A percentile compares a stretch with the other conserved stretches of the same genome.
phyloP scores from a whole-genome alignment of 148 eudicot genomes.

The Drosera capensis region DNA sequence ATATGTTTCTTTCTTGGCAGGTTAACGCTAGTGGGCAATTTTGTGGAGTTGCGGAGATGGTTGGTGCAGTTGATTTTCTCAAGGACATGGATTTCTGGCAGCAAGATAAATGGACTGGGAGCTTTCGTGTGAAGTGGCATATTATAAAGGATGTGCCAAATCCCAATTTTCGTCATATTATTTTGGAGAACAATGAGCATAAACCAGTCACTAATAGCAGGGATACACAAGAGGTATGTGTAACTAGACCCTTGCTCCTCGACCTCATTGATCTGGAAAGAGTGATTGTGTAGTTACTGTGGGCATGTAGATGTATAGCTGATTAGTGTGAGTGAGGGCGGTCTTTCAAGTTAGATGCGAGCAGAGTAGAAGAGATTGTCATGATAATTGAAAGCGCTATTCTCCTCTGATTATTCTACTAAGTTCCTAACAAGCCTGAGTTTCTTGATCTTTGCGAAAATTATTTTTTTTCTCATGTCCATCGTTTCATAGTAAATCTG shows the following conservation, averaged over 20 bases:
- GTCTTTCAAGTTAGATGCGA: too few species aligned
- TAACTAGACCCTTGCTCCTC: background rate
- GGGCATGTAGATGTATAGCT: too few species aligned
- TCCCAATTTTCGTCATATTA: slow-evolving; percentile 36
- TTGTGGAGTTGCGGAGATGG: slow-evolving; percentile 63
- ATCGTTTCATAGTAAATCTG: too few species aligned
- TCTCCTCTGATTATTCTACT: too few species aligned
- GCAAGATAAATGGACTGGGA: slow-evolving; percentile 64
- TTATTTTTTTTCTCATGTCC: too few species aligned
- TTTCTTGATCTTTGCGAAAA: too few species aligned
- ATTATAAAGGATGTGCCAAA: slow-evolving; percentile 51
- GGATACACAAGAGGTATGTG: slow-evolving; percentile 54
- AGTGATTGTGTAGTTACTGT: too few species aligned
- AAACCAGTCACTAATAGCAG: slow-evolving; percentile 60
- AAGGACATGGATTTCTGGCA: slow-evolving; percentile 70
- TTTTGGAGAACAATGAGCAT: slow-evolving; percentile 49
- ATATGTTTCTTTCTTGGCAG: slow-evolving; percentile 8
- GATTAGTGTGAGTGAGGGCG: too few species aligned
- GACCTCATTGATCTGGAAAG: too few species aligned
- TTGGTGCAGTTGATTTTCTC: slow-evolving; percentile 38
- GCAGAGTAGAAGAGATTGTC: too few species aligned
- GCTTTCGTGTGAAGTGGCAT: slow-evolving; percentile 62
- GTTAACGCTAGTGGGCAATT: slow-evolving; percentile 64
- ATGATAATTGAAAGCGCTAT: too few species aligned
- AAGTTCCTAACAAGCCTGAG: too few species aligned